Base-by-base conservation (phyloP, 164 flowering plant species). In the Tetracentron sinense region DNA sequence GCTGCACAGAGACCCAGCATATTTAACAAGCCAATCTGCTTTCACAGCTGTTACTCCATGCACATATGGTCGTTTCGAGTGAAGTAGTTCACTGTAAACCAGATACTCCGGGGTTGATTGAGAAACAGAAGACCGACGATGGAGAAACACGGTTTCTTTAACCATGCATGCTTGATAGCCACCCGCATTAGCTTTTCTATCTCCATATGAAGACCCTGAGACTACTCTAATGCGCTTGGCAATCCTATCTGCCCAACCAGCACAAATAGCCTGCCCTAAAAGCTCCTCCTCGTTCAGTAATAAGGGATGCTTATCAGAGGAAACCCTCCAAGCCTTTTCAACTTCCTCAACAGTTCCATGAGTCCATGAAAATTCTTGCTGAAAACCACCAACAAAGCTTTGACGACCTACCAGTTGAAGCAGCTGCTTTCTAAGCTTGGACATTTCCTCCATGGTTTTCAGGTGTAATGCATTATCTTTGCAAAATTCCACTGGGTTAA, bases 161-260 rank as follows among this genome's bases (percentile, higher is more conserved):
- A 89, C 88, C 75, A 68, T 60, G 72, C 85, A 81, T n/a, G 96
- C 88, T 73, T 88, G 90, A 71, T 94, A 94, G 10, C 80, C 66
- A 31, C 69, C 78, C 3, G 90, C 80, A 67, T 66, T 81, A 19
- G 69, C 75, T 58, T 73, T 88, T 60, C 71, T 74, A 23, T 80
- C 86, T 56, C 56, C 84, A 38, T 75, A 85, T 3, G 78, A 61
- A 44, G 68, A 69, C 25, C 60, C 42, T 16, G 79, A 72, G 58
- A 50, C 68, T 51, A 62, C 71, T 64, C 82, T 79, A 51, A 73
- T 62, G 28, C 89, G 88, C 62, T 79, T 88, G 29, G 96, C 97
- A 71, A 94, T 85, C 75, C 96, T 82, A 70, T 92, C 96, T 15
- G 86, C 94, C 99, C 97, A 94, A n/a, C 99, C 97, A 58, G 96